Base-by-base conservation (phyloP, 2,329 filamentous ascomycete species). In the Biscogniauxia sp. region DNA sequence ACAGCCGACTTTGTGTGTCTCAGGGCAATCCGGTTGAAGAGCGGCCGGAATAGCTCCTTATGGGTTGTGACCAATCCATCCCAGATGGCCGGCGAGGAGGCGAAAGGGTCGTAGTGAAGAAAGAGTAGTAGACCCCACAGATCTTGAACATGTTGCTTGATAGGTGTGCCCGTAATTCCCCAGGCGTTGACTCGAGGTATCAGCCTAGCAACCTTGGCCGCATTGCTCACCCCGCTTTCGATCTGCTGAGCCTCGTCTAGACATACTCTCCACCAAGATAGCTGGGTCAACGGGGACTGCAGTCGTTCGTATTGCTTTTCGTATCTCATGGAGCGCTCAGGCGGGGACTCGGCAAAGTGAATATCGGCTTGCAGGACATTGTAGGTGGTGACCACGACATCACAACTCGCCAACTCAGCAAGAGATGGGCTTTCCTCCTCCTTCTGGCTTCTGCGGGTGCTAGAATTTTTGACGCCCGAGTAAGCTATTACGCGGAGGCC, bases 111-210 rank as follows among this genome's bases (percentile, higher is more conserved):
- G 69, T 90, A 93, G 19, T 84, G 84, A 8, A 98, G 81, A 67
- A 99, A 98, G 0, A 90, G 79, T 0, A 98, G 75, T 4, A 98
- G 79, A 0, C 94, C 94, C 66, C 88, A 87, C 7, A 97, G 79
- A 73, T 97, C 94, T 69, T 78, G 75, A 32, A 94, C 84, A 63
- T 92, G 84, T 66, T 92, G 91, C 66, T 91, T 89, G 45, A 98
- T 83, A 0, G 95, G 95, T 0, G 95, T 99, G 51, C 92, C 95
- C 0, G 92, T 94, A 50, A 99, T 88, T 15, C 90, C 93, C 95
- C 95, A 98, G 1, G 92, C 89, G 75, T 97, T 93, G 64, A 91
- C 77, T 26, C 95, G 85, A 52, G 94, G 93, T 62, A 99, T 89
- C 25, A 89, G 79, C 50, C 88, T 86, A 41, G 93, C 93, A 15